Evolutionary conservation across 164 flowering plant genomes (phyloP), one percentile per base, ranked within the genome.

Genomic region (Houttuynia cordata): DNA sequence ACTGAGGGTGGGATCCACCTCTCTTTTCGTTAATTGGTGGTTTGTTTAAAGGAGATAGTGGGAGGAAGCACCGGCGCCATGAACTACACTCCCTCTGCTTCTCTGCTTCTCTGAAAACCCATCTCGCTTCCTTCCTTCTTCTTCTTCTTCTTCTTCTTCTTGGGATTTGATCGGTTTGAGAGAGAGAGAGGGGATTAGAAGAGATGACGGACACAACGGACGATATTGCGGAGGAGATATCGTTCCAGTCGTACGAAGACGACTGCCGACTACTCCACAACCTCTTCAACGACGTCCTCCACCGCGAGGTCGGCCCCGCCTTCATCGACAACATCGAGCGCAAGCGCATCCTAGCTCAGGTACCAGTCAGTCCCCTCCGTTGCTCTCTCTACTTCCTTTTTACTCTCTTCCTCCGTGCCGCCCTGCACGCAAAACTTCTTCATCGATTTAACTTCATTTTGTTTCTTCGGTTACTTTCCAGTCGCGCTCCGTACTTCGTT

Each of bases 201-300:
- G 57, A 51, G 30, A 88, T 84, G 90, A 84, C 93, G 62, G 96
- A 88, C 66, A 79, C 86, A 0, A 86, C 86, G 19, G 96, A 88
- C 68, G 96, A 88, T 60, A 86, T 88, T 50, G 93, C 96, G 7
- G 93, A 86, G 74, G 96, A 83, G 54, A 88, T 88, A 59, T 83
- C 88, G 52, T 86, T 86, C 67, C 91, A 84, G 74, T 75, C 81
- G 75, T 84, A 79, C 69, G 93, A 88, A 4, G 96, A 88, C 57
- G 93, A 84, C 70, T 84, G 88, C 25, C 77, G 72, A 52, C 60
- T 88, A 30, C 86, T 88, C 39, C 81, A 81, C 0, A 88, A 73
- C 63, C 86, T 86, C 42, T 80, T 88, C 54, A 78, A 80, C 57
- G 96, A 88, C 51, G 87, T 86, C 30, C 79, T 88, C 59, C 89